phyloP scores from a whole-genome alignment of 2,329 filamentous ascomycete genomes.

The Calonectria fujianensis region DNA sequence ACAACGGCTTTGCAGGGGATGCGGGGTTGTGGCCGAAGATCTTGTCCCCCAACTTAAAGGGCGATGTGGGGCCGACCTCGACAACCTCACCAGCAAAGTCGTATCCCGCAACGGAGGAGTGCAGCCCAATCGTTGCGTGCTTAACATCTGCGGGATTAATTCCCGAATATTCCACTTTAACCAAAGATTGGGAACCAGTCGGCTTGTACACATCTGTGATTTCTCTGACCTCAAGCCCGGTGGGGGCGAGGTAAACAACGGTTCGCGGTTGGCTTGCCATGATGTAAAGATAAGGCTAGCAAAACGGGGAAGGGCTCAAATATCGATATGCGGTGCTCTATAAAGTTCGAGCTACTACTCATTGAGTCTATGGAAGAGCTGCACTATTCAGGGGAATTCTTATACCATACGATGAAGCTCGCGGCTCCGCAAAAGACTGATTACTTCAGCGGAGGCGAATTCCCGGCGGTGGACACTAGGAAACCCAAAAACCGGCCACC shows the following conservation, averaged over 20 bases:
- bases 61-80: constrained; percentile 2
- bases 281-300: neutral
- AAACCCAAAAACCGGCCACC: neutral
- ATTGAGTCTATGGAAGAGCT: neutral
- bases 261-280: constrained; percentile 10
- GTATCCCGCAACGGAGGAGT: constrained; percentile 19
- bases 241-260: constrained; percentile 17
- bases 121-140: neutral
- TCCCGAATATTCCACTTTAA: constrained; percentile 25
- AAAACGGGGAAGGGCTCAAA: neutral
- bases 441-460: neutral
- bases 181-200: neutral
- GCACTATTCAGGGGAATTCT: neutral
- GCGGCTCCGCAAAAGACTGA: neutral
- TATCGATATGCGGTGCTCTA: neutral
- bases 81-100: constrained; percentile 23
- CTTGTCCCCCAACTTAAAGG: constrained; percentile 10
- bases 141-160: constrained; percentile 25
- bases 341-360: neutral
- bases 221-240: neutral
- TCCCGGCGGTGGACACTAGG: neutral
- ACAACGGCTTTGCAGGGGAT: neutral
- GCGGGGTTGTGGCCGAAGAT: constrained; percentile 7
- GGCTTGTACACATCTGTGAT: constrained; percentile 11
- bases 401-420: neutral